These are phyloP conservation scores for Cryptosporidium sp. DNA, from an alignment of 169 alveolate genomes.

Conservation along the genomic window DNA sequence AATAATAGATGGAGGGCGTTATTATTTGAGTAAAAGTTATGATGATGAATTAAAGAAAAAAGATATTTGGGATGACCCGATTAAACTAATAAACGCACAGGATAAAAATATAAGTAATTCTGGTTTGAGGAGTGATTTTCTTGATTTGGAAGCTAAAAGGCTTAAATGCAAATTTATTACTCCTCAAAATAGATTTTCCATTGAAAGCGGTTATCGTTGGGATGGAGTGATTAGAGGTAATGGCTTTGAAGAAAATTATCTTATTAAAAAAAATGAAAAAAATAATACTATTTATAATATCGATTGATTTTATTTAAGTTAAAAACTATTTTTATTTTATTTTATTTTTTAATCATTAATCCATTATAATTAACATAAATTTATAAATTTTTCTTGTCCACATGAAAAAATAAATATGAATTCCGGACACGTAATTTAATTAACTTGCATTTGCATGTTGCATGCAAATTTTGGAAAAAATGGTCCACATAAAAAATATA, in stretches of 20 bases:
- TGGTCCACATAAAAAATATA: slow-evolving; percentile 2
- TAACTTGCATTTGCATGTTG: neutral
- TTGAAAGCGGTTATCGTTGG: slow-evolving; percentile 95
- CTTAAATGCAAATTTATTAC: slow-evolving; percentile 89
- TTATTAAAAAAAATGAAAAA: neutral
- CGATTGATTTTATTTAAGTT: neutral
- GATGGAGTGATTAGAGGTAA: slow-evolving; percentile 96
- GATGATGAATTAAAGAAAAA: slow-evolving; percentile 53
- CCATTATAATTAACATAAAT: neutral
- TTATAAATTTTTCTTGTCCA: slow-evolving; percentile 9
- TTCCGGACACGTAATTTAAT: slow-evolving; percentile 28
- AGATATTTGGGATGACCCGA: slow-evolving; percentile 68
- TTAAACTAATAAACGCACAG: slow-evolving; percentile 2
- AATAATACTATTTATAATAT: neutral
- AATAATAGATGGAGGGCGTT: slow-evolving; percentile 38
- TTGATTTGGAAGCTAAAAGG: slow-evolving; percentile 42
- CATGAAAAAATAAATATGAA: slow-evolving; percentile 1
- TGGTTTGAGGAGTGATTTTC: neutral
- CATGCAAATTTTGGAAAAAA: neutral
- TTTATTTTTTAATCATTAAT: too few relatives aligned
- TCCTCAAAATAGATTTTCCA: slow-evolving; percentile 91
- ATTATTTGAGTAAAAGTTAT: neutral
- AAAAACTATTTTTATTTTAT: too few relatives aligned
- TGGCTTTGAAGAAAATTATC: slow-evolving; percentile 90
- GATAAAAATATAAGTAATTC: neutral